Percentiles rank a stretch among this genome's conserved stretches.
phyloP scores from a whole-genome alignment of 257 asterid genomes.

The Mentha longifolia region DNA sequence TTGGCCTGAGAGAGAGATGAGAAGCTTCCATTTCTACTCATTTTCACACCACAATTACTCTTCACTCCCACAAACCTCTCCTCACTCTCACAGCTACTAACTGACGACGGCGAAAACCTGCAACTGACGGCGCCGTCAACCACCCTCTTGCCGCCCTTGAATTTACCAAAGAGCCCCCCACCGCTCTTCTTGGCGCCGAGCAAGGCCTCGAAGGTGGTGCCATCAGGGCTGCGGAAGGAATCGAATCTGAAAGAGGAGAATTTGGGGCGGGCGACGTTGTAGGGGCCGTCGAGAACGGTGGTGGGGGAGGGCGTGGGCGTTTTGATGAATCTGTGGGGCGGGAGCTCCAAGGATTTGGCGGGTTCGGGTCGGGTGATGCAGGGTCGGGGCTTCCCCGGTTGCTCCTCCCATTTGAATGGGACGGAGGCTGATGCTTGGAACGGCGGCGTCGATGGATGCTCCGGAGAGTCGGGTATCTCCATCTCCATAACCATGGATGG shows the following conservation, averaged over 20 bases:
- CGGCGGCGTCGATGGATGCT: slow-evolving; percentile 65
- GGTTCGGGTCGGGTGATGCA: slow-evolving; percentile 38
- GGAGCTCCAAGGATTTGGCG: slow-evolving; percentile 58
- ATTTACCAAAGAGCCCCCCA: slow-evolving; percentile 42
- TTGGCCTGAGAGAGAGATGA: slow-evolving; percentile 43
- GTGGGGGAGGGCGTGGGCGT: slow-evolving; percentile 64
- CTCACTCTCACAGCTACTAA: slow-evolving; percentile 33
- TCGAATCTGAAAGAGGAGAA: slow-evolving; percentile 63
- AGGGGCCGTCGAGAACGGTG: slow-evolving; percentile 69
- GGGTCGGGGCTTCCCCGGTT: slow-evolving; percentile 81
- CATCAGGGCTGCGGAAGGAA: slow-evolving; percentile 38
- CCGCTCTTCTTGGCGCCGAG: slow-evolving; percentile 34
- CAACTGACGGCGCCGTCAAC: slow-evolving; percentile 39
- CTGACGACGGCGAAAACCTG: slow-evolving; percentile 47
- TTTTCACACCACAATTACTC: slow-evolving; percentile 18
- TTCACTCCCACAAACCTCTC: slow-evolving; percentile 15
- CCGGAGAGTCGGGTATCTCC: slow-evolving; percentile 46
- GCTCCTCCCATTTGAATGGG: slow-evolving; percentile 85
- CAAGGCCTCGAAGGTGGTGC: slow-evolving; percentile 30
- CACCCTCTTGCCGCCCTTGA: slow-evolving; percentile 33
- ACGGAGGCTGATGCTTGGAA: slow-evolving; percentile 55
- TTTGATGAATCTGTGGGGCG: slow-evolving; percentile 52
- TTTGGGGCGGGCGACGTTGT: slow-evolving; percentile 39
- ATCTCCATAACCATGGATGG: slow-evolving; percentile 28
- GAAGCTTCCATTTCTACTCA: slow-evolving; percentile 61